Conservation (phyloP, 352 stramenopile species). For the Globisporangium acanthophoron region DNA sequence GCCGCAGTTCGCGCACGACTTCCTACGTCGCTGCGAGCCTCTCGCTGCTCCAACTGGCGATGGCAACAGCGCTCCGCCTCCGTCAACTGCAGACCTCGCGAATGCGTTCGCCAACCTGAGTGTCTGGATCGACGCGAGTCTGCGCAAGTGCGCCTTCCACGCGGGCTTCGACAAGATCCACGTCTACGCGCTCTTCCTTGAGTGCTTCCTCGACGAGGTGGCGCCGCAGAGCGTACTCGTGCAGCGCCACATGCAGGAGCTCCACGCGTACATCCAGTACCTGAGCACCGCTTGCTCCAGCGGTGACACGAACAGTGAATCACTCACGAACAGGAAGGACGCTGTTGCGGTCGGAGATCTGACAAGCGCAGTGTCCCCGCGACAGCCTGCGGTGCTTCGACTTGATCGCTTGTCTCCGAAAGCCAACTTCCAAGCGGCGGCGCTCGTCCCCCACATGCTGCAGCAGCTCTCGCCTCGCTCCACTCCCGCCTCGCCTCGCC, state of each 20-base stretch:
- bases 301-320: background rate
- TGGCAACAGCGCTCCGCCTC: background rate
- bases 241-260: conserved; percentile 3
- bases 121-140: conserved; percentile 31
- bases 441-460: conserved; percentile 13
- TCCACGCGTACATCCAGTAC: conserved; percentile 26
- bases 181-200: conserved; percentile 25
- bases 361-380: background rate
- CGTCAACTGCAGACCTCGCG: conserved; percentile 4
- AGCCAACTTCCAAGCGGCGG: conserved; percentile 6
- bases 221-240: conserved; percentile 11
- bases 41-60: background rate
- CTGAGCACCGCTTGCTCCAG: conserved; percentile 3
- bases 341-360: no score
- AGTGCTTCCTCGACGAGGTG: conserved; percentile 22
- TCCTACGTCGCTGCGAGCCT: background rate
- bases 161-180: conserved; percentile 28
- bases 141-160: conserved; percentile 16
- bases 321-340: background rate
- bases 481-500: background rate
- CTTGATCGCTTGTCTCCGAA: conserved; percentile 10
- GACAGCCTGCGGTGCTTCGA: background rate
- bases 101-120: conserved; percentile 30
- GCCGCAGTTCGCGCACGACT: conserved; percentile 6
- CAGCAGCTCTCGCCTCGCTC: conserved; percentile 19